A percentile compares a stretch with the other conserved stretches of the same genome.
Conservation (phyloP, 352 stramenopile genomes). For the Pythium utonaiense region DNA sequence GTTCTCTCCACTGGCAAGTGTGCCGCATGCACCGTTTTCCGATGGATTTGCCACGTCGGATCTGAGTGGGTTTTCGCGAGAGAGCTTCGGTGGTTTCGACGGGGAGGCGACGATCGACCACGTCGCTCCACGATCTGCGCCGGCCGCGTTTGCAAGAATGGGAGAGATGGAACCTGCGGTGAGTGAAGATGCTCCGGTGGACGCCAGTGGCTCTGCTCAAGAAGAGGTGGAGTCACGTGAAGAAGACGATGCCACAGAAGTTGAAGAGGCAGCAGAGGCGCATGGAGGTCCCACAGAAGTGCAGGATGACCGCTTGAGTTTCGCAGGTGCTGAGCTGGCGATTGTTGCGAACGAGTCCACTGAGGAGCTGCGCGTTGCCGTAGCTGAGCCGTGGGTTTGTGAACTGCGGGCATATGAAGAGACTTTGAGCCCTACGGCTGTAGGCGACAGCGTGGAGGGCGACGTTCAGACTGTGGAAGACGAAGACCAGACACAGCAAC, state of each 20-base stretch:
- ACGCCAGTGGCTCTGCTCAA: background rate
- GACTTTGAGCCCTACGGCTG: background rate
- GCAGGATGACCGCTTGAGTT: background rate
- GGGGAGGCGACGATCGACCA: background rate
- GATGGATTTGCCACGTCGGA: background rate
- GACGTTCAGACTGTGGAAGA: background rate
- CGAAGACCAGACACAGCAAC: background rate
- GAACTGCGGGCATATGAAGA: too few relatives aligned
- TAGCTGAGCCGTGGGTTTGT: too few relatives aligned
- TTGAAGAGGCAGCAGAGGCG: too few relatives aligned
- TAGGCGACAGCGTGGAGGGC: background rate
- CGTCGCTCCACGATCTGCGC: conserved; percentile 4
- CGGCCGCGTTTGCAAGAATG: conserved; percentile 6
- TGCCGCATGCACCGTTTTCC: conserved; percentile 23
- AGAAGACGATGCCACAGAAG: too few relatives aligned
- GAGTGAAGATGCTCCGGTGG: background rate
- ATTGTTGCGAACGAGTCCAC: background rate
- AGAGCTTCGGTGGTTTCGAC: conserved; percentile 6
- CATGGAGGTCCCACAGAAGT: background rate
- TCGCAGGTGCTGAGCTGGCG: background rate
- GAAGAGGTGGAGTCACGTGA: background rate
- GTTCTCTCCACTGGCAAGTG: conserved; percentile 48
- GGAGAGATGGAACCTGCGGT: background rate
- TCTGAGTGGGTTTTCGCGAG: background rate
- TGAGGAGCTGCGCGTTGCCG: background rate